Base-by-base conservation (phyloP, 2,329 filamentous ascomycete genomes). In the Aspergillus pseudoterreus region DNA sequence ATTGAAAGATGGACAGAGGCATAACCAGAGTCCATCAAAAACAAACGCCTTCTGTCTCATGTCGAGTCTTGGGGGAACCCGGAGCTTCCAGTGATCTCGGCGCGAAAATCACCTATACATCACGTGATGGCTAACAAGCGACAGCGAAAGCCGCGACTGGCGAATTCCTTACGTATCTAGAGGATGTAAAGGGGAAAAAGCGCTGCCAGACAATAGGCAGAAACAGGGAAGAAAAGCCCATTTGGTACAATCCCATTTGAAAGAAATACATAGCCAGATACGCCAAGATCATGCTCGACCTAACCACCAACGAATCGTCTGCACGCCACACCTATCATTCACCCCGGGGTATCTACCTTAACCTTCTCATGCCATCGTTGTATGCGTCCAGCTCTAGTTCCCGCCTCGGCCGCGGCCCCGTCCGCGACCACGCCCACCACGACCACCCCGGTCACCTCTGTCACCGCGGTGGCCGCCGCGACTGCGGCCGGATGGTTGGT, bases 401-500 rank as follows among this genome's bases (percentile, higher is more conserved):
- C 70, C 63, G 51, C 71, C 72, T 51, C 73, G 65, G 36, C 71
- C 74, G 59, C 72, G 66, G 35, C 74, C 73, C 36, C 75, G 70
- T 36, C 74, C 72, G 47, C 72, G 70, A 49, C 73, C 73, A 22
- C 74, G 71, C 30, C 74, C 69, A 53, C 73, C 69, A 46, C 74
- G 65, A 55, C 72, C 63, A 44, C 71, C 66, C 47, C 73, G 64
- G 56, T 76, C 66, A 50, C 71, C 66, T 52, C 73, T 60, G 59
- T 67, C 67, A 45, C 66, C 59, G 19, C 50, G 45, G 32, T 51
- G 50, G 39, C 36, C 39, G 39, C 74, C 72, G 46, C 74, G 71
- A 43, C 68, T 69, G 15, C 74, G 72, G 54, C 68, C 67, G 41
- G 68, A 65, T 44, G 70, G 60, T 64, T 90, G 85, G 57, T 81